phyloP scores from a whole-genome alignment of 2,329 filamentous ascomycete species.

The Fulvia fulva region DNA sequence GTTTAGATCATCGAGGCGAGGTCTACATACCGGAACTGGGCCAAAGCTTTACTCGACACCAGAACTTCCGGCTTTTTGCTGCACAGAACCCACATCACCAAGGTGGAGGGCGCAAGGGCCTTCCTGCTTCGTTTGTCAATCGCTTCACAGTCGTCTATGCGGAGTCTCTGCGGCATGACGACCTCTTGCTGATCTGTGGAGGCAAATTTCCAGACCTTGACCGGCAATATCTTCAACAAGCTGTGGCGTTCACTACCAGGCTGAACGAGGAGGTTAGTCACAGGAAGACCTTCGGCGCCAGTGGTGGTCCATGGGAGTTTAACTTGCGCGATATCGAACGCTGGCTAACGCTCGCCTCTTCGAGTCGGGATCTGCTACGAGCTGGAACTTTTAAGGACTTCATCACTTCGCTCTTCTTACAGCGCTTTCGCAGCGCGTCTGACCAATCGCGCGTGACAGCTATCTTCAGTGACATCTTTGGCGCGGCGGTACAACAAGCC shows the following conservation, averaged over 20 bases:
- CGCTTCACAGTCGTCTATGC: constrained; percentile 97
- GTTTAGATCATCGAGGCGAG: constrained; percentile 91
- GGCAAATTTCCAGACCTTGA: constrained; percentile 68
- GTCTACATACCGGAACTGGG: constrained; percentile 94
- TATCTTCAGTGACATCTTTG: constrained; percentile 66
- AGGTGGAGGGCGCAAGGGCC: constrained; percentile 87
- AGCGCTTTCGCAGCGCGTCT: constrained; percentile 71
- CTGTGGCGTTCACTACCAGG: constrained; percentile 77
- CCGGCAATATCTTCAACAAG: constrained; percentile 55
- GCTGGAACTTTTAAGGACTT: constrained; percentile 66
- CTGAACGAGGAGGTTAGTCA: constrained; percentile 68
- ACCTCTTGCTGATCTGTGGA: constrained; percentile 76
- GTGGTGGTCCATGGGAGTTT: constrained; percentile 86
- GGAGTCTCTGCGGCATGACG: constrained; percentile 77
- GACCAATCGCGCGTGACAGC: constrained; percentile 64
- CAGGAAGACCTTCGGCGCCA: constrained; percentile 49
- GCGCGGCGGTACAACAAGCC: constrained; percentile 31
- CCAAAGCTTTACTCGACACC: constrained; percentile 85
- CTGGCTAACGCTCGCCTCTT: constrained; percentile 73
- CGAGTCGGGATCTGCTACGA: constrained; percentile 57
- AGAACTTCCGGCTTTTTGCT: constrained; percentile 88
- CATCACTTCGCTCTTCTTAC: constrained; percentile 75
- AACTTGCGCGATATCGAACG: constrained; percentile 86
- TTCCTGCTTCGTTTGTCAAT: constrained; percentile 95
- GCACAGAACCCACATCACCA: constrained; percentile 98